Evolutionary conservation across 1,284 basidiomycete genomes (phyloP).

Genomic region (Ceratobasidium sp.): DNA sequence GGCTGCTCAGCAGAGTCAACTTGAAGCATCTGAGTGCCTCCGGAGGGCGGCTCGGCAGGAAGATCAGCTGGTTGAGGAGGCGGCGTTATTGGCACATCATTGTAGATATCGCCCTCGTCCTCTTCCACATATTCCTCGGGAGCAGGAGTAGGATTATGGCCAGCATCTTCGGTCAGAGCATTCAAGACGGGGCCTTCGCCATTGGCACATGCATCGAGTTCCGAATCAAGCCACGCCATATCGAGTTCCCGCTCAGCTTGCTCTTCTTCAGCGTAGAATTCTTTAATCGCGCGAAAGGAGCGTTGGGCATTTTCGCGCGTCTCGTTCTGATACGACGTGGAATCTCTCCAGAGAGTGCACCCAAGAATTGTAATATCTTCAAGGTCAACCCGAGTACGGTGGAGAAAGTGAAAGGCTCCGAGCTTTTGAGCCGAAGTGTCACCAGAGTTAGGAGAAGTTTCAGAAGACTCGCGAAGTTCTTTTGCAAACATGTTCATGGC

Average conservation of each 20-base stretch:
- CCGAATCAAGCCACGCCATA: slow-evolving; percentile 56
- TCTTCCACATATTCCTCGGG: not conserved
- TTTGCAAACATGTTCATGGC: slow-evolving; percentile 40
- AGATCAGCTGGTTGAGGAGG: slow-evolving; percentile 8
- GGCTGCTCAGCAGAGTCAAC: not conserved
- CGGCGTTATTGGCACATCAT: slow-evolving; percentile 5
- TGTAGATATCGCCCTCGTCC: slow-evolving; percentile 24
- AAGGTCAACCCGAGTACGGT: slow-evolving; percentile 58
- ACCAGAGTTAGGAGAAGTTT: not conserved
- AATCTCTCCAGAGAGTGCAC: slow-evolving; percentile 60
- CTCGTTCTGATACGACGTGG: slow-evolving; percentile 54
- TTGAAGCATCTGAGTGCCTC: too few relatives aligned
- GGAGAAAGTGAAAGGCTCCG: slow-evolving; percentile 57
- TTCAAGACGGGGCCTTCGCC: slow-evolving; percentile 51
- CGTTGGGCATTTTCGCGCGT: slow-evolving; percentile 53
- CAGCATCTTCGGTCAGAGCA: slow-evolving; percentile 54
- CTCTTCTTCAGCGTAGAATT: slow-evolving; percentile 54
- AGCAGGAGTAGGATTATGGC: slow-evolving; percentile 8
- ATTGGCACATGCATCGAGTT: slow-evolving; percentile 52
- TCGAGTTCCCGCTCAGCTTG: slow-evolving; percentile 55
- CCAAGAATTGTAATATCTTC: slow-evolving; percentile 58
- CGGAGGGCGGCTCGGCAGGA: not conserved
- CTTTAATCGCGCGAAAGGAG: slow-evolving; percentile 57
- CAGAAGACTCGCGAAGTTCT: slow-evolving; percentile 12
- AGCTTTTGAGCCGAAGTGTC: slow-evolving; percentile 12